Conservation (phyloP, 1,139 yeast genomes). For the Suhomyces taliae region DNA sequence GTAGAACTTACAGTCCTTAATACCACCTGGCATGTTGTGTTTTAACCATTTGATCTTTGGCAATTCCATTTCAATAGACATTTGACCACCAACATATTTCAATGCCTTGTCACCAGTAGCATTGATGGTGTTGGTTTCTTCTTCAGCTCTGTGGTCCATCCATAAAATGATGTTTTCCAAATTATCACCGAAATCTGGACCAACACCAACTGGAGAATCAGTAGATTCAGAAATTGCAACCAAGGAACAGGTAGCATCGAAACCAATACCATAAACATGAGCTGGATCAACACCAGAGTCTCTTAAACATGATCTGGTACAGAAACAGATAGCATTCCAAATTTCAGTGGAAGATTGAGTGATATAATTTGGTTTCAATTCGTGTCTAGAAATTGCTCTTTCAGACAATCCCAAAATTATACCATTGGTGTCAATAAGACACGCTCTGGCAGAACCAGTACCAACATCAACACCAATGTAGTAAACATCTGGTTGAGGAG, state of each 20-base stretch:
- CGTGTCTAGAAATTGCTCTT: slow-evolving; percentile 74
- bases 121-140: slow-evolving; percentile 81
- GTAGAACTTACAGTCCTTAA: slow-evolving; percentile 75
- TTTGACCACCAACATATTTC: slow-evolving; percentile 93
- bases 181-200: slow-evolving; percentile 77
- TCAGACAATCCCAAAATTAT: slow-evolving; percentile 80
- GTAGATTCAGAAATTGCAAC: slow-evolving; percentile 70
- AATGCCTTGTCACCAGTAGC: slow-evolving; percentile 75
- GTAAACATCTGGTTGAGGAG: slow-evolving; percentile 54
- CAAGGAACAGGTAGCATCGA: slow-evolving; percentile 95
- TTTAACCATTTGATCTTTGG: slow-evolving; percentile 98
- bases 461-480: slow-evolving; percentile 97
- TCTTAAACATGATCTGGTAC: slow-evolving; percentile 70
- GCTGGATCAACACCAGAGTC: slow-evolving; percentile 72
- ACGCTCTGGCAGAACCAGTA: slow-evolving; percentile 95
- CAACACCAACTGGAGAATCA: slow-evolving; percentile 81
- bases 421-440: slow-evolving; percentile 81
- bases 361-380: slow-evolving; percentile 66
- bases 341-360: slow-evolving; percentile 92
- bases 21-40: slow-evolving; percentile 71
- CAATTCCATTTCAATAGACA: slow-evolving; percentile 97
- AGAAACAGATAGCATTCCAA: slow-evolving; percentile 84
- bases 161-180: slow-evolving; percentile 85
- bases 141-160: slow-evolving; percentile 98
- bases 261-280: slow-evolving; percentile 81